Evolutionary conservation across 495 filamentous ascomycete species (phyloP), one percentile per base, ranked within the genome.

Genomic region (Penicillium lividum): DNA sequence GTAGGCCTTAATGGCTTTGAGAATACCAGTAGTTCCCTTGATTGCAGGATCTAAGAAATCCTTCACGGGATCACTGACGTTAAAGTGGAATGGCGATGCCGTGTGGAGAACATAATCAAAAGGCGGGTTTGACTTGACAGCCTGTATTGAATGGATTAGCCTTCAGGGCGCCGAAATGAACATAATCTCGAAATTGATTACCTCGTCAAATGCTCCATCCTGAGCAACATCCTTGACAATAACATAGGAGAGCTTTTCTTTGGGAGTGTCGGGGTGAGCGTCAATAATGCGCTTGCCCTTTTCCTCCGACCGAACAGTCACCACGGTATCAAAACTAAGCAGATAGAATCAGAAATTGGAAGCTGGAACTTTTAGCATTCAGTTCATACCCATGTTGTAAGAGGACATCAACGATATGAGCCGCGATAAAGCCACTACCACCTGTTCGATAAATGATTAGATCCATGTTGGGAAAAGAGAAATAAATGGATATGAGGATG

Each of bases 101-200:
- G 91, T 96, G 72, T 98, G 93, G 48, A 97, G 77, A 27, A 98
- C 91, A 59, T 85, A 87, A 58, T 93, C 92, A 58, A 97, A 86
- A 3, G 86, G 89, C 1, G 89, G 89, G 49, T 83, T 73, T 15
- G 80, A 84, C 70, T 84, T 83, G 56, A 92, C 84, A 15, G 89
- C 76, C 77, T 79, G 29, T 53, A 55, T 31, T 34, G n/a, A 42
- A 25, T 5, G 13, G 13, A 13, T 54, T 29, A 57, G 51, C 28
- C 18, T 42, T 53, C 5, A 40, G 16, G 5, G 6, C 15, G 8
- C 28, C 1, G 3, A 30, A 11, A 38, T 13, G 13, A 40, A 15
- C 5, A 4, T 6, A 28, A 22, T 33, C 7, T 16, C 13, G 16
- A n/a, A 16, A 9, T n/a, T 31, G 38, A 54, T 47, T 57, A 79